Base-by-base conservation (phyloP, 306 rosid genomes). In the Styphnolobium japonicum region DNA sequence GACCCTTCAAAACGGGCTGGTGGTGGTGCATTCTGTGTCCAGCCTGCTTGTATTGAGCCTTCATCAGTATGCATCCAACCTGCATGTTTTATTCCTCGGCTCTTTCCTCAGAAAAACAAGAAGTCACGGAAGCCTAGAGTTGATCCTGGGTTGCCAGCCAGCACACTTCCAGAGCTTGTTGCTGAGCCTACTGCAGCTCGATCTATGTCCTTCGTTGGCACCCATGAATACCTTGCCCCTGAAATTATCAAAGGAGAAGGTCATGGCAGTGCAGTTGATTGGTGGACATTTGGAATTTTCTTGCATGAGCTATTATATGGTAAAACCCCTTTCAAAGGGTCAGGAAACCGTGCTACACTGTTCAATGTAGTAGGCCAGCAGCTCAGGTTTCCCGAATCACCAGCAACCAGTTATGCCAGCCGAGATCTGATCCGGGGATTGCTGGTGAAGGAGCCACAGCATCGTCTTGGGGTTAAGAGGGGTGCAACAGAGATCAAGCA, bases 261-360 rank as follows among this genome's bases (percentile, higher is more conserved):
- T 71, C 99, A 95, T 77, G 99, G 99, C 66, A 95, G 99, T 74
- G 99, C 99, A 39, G 99, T 95, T 66, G 99, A 95, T 81, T 95
- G 99, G 99, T 95, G 99, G 99, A 95, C 99, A 22, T 95, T 95
- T 80, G 99, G 99, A 60, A 91, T 95, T 71, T 95, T 95, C 90
- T 81, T 95, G 90, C 98, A 95, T 4, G 99, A 95, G 60, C 86
- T 95, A 15, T 85, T 95, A 33, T 95, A 93, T 29, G 98, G 99
- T n/a, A 95, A 93, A 81, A 95, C 99, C 25, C 99, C 99, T 29
- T 95, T 95, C 86, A 95, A 93, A 81, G 99, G 99, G 10, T 86
- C 89, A 22, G 98, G 99, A 77, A 95, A 95, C 81, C 94, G 98
- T 11, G 99, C 99, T 52, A 95, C 99, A 10, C 87, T 95, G 79